A percentile compares a stretch with the other conserved stretches of the same genome.
phyloP scores from a whole-genome alignment of 129 eudicot species.

The Heracleum sosnowskyi region DNA sequence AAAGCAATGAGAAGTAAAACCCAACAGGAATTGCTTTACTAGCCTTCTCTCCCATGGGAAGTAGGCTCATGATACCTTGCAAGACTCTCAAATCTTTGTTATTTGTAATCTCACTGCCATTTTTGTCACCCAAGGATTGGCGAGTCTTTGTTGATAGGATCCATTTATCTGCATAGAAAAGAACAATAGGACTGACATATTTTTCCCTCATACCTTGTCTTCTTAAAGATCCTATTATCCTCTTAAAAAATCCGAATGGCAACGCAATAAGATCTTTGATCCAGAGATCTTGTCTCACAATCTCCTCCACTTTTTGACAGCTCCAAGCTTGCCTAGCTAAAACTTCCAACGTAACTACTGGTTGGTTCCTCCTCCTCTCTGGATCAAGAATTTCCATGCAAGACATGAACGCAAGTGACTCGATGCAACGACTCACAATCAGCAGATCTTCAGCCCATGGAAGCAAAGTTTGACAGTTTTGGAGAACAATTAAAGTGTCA shows the following conservation, averaged over 20 bases:
- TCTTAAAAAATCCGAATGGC: constrained; percentile 67
- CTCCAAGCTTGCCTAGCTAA: constrained; percentile 59
- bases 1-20: constrained; percentile 68
- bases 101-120: constrained; percentile 8
- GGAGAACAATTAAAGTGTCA: constrained; percentile 76
- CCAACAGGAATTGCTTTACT: constrained; percentile 68
- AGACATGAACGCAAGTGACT: constrained; percentile 95
- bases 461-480: constrained; percentile 52
- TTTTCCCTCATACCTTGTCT: constrained; percentile 94
- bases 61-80: constrained; percentile 58
- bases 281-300: constrained; percentile 64
- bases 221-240: constrained; percentile 73
- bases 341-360: constrained; percentile 54
- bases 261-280: constrained; percentile 74
- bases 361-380: constrained; percentile 65
- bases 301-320: constrained; percentile 32
- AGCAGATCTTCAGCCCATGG: constrained; percentile 89
- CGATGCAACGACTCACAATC: constrained; percentile 89
- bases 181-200: constrained; percentile 68
- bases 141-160: constrained; percentile 24
- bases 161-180: constrained; percentile 69
- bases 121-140: constrained; percentile 15
- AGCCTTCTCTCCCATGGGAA: constrained; percentile 51
- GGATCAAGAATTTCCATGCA: constrained; percentile 99
- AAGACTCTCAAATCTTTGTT: constrained; percentile 23